Conservation (phyloP, 805 yeast species). For the Wickerhamomyces chaumierensis region DNA sequence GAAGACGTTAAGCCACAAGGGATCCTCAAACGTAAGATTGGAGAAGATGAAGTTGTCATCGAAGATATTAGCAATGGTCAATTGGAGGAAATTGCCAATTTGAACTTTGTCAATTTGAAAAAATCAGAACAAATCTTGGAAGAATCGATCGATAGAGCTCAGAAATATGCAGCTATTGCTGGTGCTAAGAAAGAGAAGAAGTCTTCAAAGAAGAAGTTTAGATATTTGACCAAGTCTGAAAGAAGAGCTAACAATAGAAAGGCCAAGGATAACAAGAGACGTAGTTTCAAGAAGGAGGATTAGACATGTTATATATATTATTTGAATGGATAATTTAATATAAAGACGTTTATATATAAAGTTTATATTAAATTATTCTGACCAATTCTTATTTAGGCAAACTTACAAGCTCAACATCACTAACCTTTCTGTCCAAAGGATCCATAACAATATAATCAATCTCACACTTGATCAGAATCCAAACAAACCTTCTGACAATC, state of each 20-base stretch:
- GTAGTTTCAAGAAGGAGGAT: conserved; percentile 5
- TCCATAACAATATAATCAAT: conserved; percentile 34
- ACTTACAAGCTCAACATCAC: not conserved
- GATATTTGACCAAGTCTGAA: conserved; percentile 76
- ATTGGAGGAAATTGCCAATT: conserved; percentile 51
- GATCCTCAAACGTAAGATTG: conserved; percentile 16
- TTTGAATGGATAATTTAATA: no score
- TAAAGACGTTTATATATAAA: no score
- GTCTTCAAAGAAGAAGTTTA: conserved; percentile 65
- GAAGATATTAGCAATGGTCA: conserved; percentile 35
- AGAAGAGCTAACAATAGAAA: conserved; percentile 49
- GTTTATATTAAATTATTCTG: no score
- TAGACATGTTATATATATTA: no score
- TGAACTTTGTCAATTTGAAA: conserved; percentile 61
- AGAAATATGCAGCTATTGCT: conserved; percentile 60
- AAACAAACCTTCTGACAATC: conserved; percentile 72
- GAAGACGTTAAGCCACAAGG: conserved; percentile 16
- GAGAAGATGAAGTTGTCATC: conserved; percentile 32
- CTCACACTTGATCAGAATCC: conserved; percentile 83
- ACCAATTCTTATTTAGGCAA: not conserved
- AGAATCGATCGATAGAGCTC: conserved; percentile 67
- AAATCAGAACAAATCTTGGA: conserved; percentile 61
- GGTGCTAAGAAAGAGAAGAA: conserved; percentile 17
- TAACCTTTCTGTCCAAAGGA: not conserved
- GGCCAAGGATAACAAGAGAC: conserved; percentile 26